These are phyloP conservation scores for Cardiosporidium cionae DNA, from an alignment of 169 alveolate species.

Conservation along the genomic window DNA sequence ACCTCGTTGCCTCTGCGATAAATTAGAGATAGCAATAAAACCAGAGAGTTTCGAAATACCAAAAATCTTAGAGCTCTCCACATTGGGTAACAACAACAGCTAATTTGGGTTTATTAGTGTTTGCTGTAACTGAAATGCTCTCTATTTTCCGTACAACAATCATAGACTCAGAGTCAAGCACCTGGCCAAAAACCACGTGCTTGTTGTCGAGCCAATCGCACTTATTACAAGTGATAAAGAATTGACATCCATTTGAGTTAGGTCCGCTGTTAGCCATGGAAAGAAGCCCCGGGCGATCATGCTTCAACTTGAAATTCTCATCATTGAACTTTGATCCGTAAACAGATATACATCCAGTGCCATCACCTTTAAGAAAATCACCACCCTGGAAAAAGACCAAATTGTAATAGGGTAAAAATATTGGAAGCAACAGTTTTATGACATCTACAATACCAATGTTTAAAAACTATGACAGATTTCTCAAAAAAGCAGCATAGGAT, in stretches of 20 bases:
- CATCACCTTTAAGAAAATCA: constrained; percentile 90
- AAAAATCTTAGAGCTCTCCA: constrained; percentile 23
- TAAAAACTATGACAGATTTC: background rate
- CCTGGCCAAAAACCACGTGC: constrained; percentile 64
- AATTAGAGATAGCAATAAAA: background rate
- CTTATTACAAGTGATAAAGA: constrained; percentile 86
- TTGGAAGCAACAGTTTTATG: background rate
- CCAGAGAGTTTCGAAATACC: too few relatives aligned
- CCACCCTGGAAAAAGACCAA: too few relatives aligned
- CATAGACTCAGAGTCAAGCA: constrained; percentile 31
- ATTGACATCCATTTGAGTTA: constrained; percentile 81
- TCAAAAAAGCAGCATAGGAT: background rate
- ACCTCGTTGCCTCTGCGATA: too few relatives aligned
- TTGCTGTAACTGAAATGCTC: constrained; percentile 18
- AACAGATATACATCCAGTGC: constrained; percentile 90
- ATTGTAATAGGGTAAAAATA: background rate
- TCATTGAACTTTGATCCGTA: constrained; percentile 88
- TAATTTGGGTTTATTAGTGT: constrained; percentile 11
- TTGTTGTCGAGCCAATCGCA: constrained; percentile 93
- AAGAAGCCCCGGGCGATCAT: constrained; percentile 82
- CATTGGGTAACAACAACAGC: constrained; percentile 21
- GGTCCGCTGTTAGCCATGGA: constrained; percentile 85
- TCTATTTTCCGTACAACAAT: constrained; percentile 33
- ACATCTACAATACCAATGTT: background rate
- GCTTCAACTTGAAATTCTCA: constrained; percentile 85